Conservation (phyloP, 805 yeast genomes). For the Candida insectalens region DNA sequence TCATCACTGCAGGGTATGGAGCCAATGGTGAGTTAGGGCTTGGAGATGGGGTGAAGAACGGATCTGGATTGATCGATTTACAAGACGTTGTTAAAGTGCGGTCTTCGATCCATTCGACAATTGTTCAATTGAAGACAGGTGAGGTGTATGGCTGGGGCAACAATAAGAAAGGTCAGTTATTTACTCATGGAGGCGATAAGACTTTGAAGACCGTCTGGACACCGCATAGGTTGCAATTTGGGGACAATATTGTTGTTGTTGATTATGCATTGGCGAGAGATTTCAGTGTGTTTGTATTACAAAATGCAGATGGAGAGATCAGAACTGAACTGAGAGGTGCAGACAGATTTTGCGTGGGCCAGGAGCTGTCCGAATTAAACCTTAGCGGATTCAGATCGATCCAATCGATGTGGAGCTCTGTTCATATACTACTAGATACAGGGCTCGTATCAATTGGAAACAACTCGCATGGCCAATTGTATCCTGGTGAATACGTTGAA, state of each 20-base stretch:
- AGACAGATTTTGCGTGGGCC: slow-evolving; percentile 1
- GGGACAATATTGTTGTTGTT: slow-evolving; percentile 3
- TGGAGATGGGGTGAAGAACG: slow-evolving; percentile 17
- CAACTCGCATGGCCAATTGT: slow-evolving; percentile 64
- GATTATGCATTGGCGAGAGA: slow-evolving; percentile 45
- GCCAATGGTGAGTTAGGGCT: slow-evolving; percentile 67
- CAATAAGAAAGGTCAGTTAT: slow-evolving; percentile 51
- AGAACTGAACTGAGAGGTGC: slow-evolving; percentile 1
- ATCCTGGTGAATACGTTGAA: slow-evolving; percentile 10
- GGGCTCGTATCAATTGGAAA: slow-evolving; percentile 53
- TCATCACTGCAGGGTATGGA: slow-evolving; percentile 57
- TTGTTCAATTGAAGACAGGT: slow-evolving; percentile 31
- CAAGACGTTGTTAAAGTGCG: slow-evolving; percentile 6
- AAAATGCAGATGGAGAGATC: not conserved
- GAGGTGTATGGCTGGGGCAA: slow-evolving; percentile 59
- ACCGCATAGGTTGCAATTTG: slow-evolving; percentile 10
- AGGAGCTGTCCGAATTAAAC: not conserved
- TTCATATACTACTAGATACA: slow-evolving; percentile 35
- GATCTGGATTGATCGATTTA: not conserved
- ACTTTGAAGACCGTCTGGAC: slow-evolving; percentile 15
- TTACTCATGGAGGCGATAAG: slow-evolving; percentile 9
- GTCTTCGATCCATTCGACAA: slow-evolving; percentile 38
- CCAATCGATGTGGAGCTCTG: slow-evolving; percentile 71
- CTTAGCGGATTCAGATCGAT: slow-evolving; percentile 14
- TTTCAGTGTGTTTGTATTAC: slow-evolving; percentile 29